Percentiles rank a stretch among this genome's conserved stretches.
Evolutionary conservation across 75 land plant species (phyloP).

Genomic region (Ceratopteris richardii): DNA sequence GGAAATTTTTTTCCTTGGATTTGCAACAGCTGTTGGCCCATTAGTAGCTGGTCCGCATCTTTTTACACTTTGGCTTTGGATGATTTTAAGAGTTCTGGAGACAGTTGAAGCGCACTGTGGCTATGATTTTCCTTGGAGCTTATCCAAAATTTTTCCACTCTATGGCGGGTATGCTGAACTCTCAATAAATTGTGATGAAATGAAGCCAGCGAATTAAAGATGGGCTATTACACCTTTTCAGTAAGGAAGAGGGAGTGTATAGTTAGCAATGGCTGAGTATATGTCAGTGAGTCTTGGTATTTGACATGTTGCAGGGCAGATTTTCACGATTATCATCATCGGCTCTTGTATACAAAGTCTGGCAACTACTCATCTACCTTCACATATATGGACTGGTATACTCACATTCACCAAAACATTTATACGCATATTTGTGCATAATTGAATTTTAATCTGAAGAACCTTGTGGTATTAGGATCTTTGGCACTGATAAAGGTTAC

Average conservation of each 20-base stretch:
- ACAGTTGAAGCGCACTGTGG: constrained; percentile 99
- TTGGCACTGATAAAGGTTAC: constrained; percentile 92
- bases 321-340: constrained; percentile 98
- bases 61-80: constrained; percentile 92
- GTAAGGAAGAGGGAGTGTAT: too few species aligned
- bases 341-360: constrained; percentile 93
- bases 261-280: too few species aligned
- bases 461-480: constrained; percentile 47
- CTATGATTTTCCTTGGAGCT: constrained; percentile 98
- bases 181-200: not conserved
- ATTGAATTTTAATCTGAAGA: not conserved
- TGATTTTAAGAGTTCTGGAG: constrained; percentile 89
- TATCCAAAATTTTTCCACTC: constrained; percentile 74
- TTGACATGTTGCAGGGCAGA: constrained; percentile 56
- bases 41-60: constrained; percentile 98
- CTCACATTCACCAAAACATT: not conserved
- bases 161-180: constrained; percentile 79
- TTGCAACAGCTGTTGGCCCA: constrained; percentile 97
- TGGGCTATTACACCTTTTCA: not conserved
- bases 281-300: too few species aligned
- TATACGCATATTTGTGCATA: not conserved
- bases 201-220: not conserved
- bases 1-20: constrained; percentile 96
- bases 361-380: constrained; percentile 98
- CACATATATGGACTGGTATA: constrained; percentile 95